Base-by-base conservation (phyloP, 2,329 filamentous ascomycete genomes). In the Paecilomyces formosus region DNA sequence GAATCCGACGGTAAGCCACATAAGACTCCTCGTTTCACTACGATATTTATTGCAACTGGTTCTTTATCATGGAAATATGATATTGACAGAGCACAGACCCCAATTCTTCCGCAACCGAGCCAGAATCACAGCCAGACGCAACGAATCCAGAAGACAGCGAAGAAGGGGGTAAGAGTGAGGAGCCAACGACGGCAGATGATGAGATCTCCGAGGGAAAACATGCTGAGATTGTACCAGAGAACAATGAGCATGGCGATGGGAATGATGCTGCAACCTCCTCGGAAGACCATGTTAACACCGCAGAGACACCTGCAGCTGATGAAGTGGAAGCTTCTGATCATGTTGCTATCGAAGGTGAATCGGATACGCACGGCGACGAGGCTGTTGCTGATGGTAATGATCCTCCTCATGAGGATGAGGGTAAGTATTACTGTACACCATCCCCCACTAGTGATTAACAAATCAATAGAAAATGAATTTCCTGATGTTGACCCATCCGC, bases 401-500 rank as follows among this genome's bases (percentile, higher is more conserved):
- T 28, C 18, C 12, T 52, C 64, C 64, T 49, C 59, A 24, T 49
- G 58, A 60, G 57, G 63, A 59, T 57, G 64, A 68, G 61, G 69
- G 70, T 72, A 63, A 39, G 62, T 51, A 55, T 57, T 57, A 50
- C 26, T 28, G 31, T 31, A 51, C 31, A 33, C 45, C 57, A 57
- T 57, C n/a, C 24, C 57, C 53, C 60, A 64, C 56, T 64, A 51
- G 30, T 61, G 53, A 45, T 61, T 57, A 54, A 45, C 33, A 58
- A 73, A 72, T 72, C 58, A 68, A 71, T 60, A 69, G 66, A 35
- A 54, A 50, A 9, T 18, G 9, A 18, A 35, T 72, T 73, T 60
- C 69, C 72, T 61, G 70, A 71, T 51, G 66, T 64, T 58, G 65
- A 72, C 62, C 65, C 65, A 59, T 62, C 63, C 30, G 68, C 64